Conservation (phyloP, 441 rosid species). For the Theobroma grandiflorum region DNA sequence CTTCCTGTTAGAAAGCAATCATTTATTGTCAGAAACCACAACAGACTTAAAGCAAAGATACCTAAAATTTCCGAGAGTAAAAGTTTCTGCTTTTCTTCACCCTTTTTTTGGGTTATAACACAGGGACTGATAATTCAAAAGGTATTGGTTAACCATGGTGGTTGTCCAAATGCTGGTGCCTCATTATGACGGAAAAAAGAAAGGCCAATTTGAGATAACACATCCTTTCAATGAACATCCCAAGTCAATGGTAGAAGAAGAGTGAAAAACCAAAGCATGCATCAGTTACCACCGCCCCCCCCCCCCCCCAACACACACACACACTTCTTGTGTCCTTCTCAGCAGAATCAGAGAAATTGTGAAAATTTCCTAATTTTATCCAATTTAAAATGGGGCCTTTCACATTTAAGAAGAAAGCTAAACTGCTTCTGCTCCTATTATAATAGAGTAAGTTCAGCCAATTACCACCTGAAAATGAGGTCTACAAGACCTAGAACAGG, state of each 20-base stretch:
- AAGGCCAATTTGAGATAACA: background rate
- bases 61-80: background rate
- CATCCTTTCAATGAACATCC: background rate
- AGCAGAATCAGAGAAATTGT: background rate
- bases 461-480: background rate
- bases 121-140: constrained; percentile 1
- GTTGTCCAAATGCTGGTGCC: background rate
- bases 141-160: background rate
- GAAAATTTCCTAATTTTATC: background rate
- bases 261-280: background rate
- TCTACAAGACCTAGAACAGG: background rate
- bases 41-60: background rate
- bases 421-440: background rate
- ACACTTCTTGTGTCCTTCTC: no score
- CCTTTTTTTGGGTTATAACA: background rate
- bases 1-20: constrained; percentile 66
- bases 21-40: constrained; percentile 21
- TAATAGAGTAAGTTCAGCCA: background rate
- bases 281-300: background rate
- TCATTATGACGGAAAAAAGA: background rate
- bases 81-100: background rate
- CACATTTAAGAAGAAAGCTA: background rate
- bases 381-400: background rate
- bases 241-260: background rate
- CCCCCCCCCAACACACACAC: no score